These are phyloP conservation scores for Colletotrichum cuscutae DNA, from an alignment of 2,329 filamentous ascomycete genomes.

Conservation along the genomic window DNA sequence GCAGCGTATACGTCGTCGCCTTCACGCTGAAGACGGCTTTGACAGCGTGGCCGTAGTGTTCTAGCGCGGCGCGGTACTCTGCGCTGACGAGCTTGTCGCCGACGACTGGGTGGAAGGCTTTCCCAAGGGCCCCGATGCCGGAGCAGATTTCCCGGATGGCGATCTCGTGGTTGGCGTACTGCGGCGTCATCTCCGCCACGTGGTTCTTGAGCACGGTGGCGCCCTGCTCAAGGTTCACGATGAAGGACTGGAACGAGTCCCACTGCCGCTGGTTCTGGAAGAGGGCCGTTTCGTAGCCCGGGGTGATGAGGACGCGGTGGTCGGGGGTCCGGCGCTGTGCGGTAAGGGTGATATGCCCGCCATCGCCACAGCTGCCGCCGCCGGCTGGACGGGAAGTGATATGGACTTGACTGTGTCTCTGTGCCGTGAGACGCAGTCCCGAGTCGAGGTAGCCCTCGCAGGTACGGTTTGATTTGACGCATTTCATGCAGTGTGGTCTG, in stretches of 20 bases:
- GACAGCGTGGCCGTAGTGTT: slow-evolving; percentile 19
- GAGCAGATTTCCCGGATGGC: slow-evolving; percentile 25
- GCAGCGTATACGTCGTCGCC: not conserved
- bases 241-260: slow-evolving; percentile 24
- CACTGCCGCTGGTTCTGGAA: slow-evolving; percentile 25
- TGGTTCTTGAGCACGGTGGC: slow-evolving; percentile 3
- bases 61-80: slow-evolving; percentile 9
- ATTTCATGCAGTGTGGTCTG: slow-evolving; percentile 51
- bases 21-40: slow-evolving; percentile 2
- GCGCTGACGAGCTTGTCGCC: not conserved
- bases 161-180: not conserved
- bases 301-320: not conserved
- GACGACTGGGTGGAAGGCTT: not conserved
- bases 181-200: not conserved
- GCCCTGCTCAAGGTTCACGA: slow-evolving; percentile 11
- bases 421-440: not conserved
- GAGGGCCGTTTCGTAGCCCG: slow-evolving; percentile 13
- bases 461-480: slow-evolving; percentile 34
- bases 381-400: not conserved
- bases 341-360: not conserved
- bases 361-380: no score
- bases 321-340: not conserved
- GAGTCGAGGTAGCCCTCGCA: slow-evolving; percentile 21
- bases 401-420: not conserved
- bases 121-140: slow-evolving; percentile 6